phyloP scores from a whole-genome alignment of 1,139 yeast species.

The Scheffersomyces stambukii region DNA sequence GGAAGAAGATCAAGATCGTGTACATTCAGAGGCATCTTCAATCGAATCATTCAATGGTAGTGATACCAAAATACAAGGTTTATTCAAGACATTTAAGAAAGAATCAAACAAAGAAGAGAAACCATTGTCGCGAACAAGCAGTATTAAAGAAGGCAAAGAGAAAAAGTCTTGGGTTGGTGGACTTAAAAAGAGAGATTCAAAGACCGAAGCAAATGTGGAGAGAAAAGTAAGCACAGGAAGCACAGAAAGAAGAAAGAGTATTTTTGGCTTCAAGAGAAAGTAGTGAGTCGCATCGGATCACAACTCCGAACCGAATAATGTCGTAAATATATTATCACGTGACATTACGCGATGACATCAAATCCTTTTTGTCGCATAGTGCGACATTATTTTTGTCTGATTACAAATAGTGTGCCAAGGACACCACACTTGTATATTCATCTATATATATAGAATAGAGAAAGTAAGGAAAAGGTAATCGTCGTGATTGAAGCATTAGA shows the following conservation, averaged over 20 bases:
- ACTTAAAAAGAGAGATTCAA: slow-evolving; percentile 33
- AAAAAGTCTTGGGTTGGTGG: slow-evolving; percentile 45
- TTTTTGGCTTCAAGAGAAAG: slow-evolving; percentile 39
- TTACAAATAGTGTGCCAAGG: neutral
- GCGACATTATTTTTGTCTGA: slow-evolving; percentile 1
- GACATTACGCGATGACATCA: too few species aligned
- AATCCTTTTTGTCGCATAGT: slow-evolving; percentile 2
- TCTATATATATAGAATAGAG: too few species aligned
- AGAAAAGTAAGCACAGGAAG: slow-evolving; percentile 7
- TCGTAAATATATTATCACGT: too few species aligned
- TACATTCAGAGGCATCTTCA: slow-evolving; percentile 13
- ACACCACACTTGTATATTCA: neutral
- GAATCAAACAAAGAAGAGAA: slow-evolving; percentile 11
- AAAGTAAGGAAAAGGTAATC: too few species aligned
- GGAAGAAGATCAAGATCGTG: slow-evolving; percentile 8
- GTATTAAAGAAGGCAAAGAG: slow-evolving; percentile 17
- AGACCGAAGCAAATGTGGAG: slow-evolving; percentile 13
- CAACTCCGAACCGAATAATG: too few species aligned
- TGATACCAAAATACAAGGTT: slow-evolving; percentile 7
- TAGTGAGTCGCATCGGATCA: slow-evolving; percentile 1
- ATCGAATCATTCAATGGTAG: slow-evolving; percentile 9
- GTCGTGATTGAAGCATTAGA: too few species aligned
- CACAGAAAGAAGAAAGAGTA: slow-evolving; percentile 26
- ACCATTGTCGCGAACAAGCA: slow-evolving; percentile 9
- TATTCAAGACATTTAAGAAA: slow-evolving; percentile 11